Percentiles rank a stretch among this genome's conserved stretches.
Evolutionary conservation across 148 eudicot species (phyloP).

Genomic region (Fagopyrum esculentum): DNA sequence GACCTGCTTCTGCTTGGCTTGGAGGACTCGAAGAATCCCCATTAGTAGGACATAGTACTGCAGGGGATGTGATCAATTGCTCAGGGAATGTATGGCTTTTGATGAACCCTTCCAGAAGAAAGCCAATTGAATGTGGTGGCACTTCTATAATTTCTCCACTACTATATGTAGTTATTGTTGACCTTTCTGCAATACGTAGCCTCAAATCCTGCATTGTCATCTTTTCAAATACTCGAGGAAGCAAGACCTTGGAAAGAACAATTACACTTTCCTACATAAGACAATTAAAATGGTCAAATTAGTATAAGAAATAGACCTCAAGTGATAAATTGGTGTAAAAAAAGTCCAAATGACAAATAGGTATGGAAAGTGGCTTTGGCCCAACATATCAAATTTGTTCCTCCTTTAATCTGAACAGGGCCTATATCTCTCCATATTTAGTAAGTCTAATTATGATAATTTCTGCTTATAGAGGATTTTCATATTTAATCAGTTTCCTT

Average conservation of each 20-base stretch:
- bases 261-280: constrained; percentile 72
- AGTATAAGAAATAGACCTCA: no score
- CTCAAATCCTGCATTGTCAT: constrained; percentile 83
- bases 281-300: neutral
- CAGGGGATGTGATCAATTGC: constrained; percentile 65
- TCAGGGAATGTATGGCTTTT: constrained; percentile 41
- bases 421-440: no score
- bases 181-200: constrained; percentile 69
- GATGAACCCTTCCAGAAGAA: constrained; percentile 76
- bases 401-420: no score
- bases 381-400: no score
- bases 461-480: no score
- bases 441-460: no score
- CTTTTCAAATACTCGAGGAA: constrained; percentile 74
- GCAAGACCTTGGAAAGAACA: constrained; percentile 64
- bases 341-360: no score
- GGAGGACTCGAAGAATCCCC: constrained; percentile 35
- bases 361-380: no score
- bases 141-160: constrained; percentile 82
- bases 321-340: no score
- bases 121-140: constrained; percentile 54
- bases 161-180: constrained; percentile 47
- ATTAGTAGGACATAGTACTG: constrained; percentile 45
- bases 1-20: constrained; percentile 54
- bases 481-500: no score